These are phyloP conservation scores for Chytridiales sp. DNA, from an alignment of 371 early-diverging fungal species.

Conservation along the genomic window DNA sequence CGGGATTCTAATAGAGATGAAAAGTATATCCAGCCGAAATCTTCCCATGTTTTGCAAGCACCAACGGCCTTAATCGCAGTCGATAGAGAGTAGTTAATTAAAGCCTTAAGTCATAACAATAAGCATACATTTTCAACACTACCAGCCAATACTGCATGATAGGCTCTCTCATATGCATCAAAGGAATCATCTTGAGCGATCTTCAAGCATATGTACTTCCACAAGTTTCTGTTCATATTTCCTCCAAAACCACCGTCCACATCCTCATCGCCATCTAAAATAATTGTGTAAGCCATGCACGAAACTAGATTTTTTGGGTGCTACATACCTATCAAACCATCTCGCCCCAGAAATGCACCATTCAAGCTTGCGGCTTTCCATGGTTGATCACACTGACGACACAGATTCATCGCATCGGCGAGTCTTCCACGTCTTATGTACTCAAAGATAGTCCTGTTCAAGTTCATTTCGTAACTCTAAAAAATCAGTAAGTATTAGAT, in stretches of 20 bases:
- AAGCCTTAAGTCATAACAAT: neutral
- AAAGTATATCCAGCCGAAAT: slow-evolving; percentile 47
- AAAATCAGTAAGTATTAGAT: neutral
- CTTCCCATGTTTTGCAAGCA: slow-evolving; percentile 54
- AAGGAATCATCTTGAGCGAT: slow-evolving; percentile 49
- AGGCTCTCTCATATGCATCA: slow-evolving; percentile 58
- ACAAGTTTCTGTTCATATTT: slow-evolving; percentile 58
- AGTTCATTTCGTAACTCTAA: slow-evolving; percentile 45
- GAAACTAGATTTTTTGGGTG: neutral
- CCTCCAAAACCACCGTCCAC: slow-evolving; percentile 35
- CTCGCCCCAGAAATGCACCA: slow-evolving; percentile 44
- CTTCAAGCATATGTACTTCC: slow-evolving; percentile 57
- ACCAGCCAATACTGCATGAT: slow-evolving; percentile 56
- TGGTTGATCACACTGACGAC: slow-evolving; percentile 53
- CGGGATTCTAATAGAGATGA: slow-evolving; percentile 24
- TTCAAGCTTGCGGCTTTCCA: slow-evolving; percentile 62
- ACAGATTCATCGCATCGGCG: slow-evolving; percentile 51
- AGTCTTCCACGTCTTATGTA: slow-evolving; percentile 57
- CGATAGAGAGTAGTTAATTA: too few species aligned
- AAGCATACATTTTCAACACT: slow-evolving; percentile 48
- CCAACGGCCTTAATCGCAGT: slow-evolving; percentile 37
- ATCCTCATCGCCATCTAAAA: slow-evolving; percentile 25
- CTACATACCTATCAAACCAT: slow-evolving; percentile 36
- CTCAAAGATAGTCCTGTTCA: slow-evolving; percentile 54
- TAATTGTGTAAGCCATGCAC: neutral